Percentiles rank a stretch among this genome's conserved stretches.
Evolutionary conservation across 768 basidiomycete genomes (phyloP).

Genomic region (Rubroboletus satanas): DNA sequence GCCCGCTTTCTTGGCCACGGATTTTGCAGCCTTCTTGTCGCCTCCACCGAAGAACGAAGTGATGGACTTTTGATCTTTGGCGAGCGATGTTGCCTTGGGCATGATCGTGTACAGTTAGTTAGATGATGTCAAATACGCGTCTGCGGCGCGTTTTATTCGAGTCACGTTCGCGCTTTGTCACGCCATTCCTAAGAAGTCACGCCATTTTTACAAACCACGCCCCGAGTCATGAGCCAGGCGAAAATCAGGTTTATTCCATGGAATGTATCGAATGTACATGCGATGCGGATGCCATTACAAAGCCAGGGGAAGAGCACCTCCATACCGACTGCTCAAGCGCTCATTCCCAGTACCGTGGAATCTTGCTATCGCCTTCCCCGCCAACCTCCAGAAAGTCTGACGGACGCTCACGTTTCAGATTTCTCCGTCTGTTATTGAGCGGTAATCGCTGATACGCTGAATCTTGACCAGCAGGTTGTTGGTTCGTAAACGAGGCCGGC

Average conservation of each 20-base stretch:
- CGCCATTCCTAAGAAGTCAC: constrained; percentile 12
- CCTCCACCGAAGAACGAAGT: constrained; percentile 49
- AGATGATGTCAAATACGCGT: constrained; percentile 11
- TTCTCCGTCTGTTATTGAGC: constrained; percentile 73
- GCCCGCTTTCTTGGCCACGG: constrained; percentile 25
- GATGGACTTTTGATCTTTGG: constrained; percentile 51
- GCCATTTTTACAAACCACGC: constrained; percentile 7
- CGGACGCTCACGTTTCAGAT: constrained; percentile 76
- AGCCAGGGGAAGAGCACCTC: background rate
- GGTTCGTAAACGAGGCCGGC: constrained; percentile 53
- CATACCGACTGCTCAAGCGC: background rate
- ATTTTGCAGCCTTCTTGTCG: constrained; percentile 26
- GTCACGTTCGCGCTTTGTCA: constrained; percentile 26
- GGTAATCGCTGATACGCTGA: constrained; percentile 87
- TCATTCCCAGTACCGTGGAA: constrained; percentile 76
- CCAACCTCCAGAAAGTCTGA: constrained; percentile 80
- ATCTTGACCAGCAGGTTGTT: constrained; percentile 66
- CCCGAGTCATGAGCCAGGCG: background rate
- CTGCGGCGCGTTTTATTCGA: constrained; percentile 12
- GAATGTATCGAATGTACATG: constrained; percentile 13
- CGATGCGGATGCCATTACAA: constrained; percentile 1
- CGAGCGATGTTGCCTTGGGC: constrained; percentile 44
- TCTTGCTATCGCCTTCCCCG: constrained; percentile 58
- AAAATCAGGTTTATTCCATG: constrained; percentile 12
- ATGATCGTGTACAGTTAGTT: constrained; percentile 31